A percentile compares a stretch with the other conserved stretches of the same genome.
Conservation (phyloP, 208 protist genomes). For the Crithidia expoeki region DNA sequence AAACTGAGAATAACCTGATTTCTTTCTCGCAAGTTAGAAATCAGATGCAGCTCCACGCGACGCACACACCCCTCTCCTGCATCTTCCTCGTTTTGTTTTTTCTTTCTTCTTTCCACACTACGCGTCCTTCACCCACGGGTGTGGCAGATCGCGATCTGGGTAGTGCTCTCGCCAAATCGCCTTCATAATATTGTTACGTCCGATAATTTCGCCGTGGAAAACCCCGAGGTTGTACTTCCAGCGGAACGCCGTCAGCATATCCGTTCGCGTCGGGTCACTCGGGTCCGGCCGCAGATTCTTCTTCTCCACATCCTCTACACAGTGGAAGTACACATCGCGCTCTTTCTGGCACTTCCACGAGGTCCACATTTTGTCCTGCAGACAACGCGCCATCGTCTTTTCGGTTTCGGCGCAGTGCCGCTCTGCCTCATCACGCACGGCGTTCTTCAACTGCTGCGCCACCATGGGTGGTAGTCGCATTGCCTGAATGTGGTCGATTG, state of each 20-base stretch:
- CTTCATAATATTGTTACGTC: conserved; percentile 78
- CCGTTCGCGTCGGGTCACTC: conserved; percentile 28
- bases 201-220: conserved; percentile 81
- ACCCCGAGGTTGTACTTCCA: conserved; percentile 89
- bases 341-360: conserved; percentile 92
- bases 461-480: conserved; percentile 77
- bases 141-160: conserved; percentile 77
- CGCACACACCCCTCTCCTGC: neutral
- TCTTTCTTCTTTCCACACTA: neutral
- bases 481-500: conserved; percentile 75
- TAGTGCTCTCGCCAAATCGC: conserved; percentile 80
- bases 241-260: conserved; percentile 67
- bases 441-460: conserved; percentile 60
- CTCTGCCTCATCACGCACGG: conserved; percentile 60
- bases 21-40: too few relatives aligned
- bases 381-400: conserved; percentile 82
- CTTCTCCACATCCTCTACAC: conserved; percentile 51
- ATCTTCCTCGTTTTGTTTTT: neutral
- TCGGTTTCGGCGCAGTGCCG: conserved; percentile 74
- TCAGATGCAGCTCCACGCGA: too few relatives aligned
- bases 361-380: conserved; percentile 91
- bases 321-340: conserved; percentile 74
- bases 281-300: conserved; percentile 33
- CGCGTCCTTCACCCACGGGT: conserved; percentile 81
- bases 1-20: too few relatives aligned